Percentiles rank a stretch among this genome's conserved stretches.
Evolutionary conservation across 345 rosid species (phyloP).

Genomic region (Pistacia vera): DNA sequence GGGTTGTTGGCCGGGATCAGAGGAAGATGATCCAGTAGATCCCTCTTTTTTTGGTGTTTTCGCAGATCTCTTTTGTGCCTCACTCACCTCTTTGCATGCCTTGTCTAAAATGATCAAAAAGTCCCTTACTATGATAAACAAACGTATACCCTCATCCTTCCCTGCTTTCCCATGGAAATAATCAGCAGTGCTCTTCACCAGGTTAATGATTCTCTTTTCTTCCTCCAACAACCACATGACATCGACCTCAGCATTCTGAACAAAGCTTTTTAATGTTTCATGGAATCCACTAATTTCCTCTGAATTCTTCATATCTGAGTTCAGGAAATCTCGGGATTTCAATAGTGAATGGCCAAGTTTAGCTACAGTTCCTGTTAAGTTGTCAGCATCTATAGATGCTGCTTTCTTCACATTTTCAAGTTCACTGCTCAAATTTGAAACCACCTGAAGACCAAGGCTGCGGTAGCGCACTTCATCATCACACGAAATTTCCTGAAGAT

Average conservation of each 20-base stretch:
- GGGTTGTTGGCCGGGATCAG: conserved; percentile 42
- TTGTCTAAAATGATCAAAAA: conserved; percentile 85
- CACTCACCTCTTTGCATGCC: conserved; percentile 80
- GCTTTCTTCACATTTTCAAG: conserved; percentile 92
- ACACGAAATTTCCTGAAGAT: conserved; percentile 57
- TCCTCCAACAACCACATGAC: conserved; percentile 65
- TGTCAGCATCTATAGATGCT: conserved; percentile 79
- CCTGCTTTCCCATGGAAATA: conserved; percentile 97
- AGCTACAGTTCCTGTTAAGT: conserved; percentile 70
- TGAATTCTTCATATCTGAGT: conserved; percentile 67
- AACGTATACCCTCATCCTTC: conserved; percentile 85
- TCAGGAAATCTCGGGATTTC: conserved; percentile 64
- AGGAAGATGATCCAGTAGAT: conserved; percentile 50
- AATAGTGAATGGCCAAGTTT: conserved; percentile 62
- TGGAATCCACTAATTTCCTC: conserved; percentile 79
- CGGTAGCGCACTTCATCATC: conserved; percentile 72
- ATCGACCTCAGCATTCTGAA: conserved; percentile 72
- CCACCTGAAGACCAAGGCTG: conserved; percentile 80
- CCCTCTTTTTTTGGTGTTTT: conserved; percentile 55
- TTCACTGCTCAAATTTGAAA: conserved; percentile 72
- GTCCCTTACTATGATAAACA: conserved; percentile 78
- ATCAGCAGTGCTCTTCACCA: conserved; percentile 92
- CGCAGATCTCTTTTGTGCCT: conserved; percentile 45
- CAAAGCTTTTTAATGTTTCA: conserved; percentile 69
- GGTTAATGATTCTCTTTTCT: conserved; percentile 82